phyloP scores from a whole-genome alignment of 192 early-diverging fungal species.

The Paraglomus brasilianum region DNA sequence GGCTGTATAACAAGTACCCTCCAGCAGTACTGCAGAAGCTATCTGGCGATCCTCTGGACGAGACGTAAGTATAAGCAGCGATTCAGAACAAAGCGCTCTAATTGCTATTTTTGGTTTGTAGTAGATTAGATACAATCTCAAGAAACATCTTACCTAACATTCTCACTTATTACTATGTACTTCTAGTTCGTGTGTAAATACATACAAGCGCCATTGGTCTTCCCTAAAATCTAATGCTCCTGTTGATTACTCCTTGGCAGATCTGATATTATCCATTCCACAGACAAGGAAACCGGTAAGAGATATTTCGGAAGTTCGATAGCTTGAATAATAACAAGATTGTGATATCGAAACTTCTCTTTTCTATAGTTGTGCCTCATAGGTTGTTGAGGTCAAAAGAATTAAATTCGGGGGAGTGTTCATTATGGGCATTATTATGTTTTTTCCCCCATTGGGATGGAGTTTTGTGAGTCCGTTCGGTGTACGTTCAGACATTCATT shows the following conservation, averaged over 20 bases:
- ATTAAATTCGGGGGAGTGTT: not conserved
- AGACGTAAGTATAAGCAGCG: conserved; percentile 34
- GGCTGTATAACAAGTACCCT: conserved; percentile 39
- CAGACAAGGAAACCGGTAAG: not conserved
- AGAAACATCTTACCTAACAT: too few relatives aligned
- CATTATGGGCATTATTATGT: too few relatives aligned
- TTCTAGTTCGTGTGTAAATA: not conserved
- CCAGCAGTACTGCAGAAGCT: conserved; percentile 41
- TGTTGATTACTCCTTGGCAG: not conserved
- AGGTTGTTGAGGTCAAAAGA: conserved; percentile 4
- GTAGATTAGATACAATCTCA: too few relatives aligned
- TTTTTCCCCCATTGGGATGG: too few relatives aligned
- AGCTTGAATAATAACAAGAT: too few relatives aligned
- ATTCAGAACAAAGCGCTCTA: too few relatives aligned
- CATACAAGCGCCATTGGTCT: not conserved
- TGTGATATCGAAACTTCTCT: too few relatives aligned
- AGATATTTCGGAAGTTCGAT: not conserved
- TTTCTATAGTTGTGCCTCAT: too few relatives aligned
- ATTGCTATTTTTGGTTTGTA: too few relatives aligned
- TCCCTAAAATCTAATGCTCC: too few relatives aligned
- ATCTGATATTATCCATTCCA: not conserved
- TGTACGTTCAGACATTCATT: too few relatives aligned
- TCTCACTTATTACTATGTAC: not conserved
- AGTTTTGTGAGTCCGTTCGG: too few relatives aligned
- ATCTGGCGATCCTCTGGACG: conserved; percentile 39